phyloP scores from a whole-genome alignment of 2,329 filamentous ascomycete species.

The Aureobasidium mangrovei region DNA sequence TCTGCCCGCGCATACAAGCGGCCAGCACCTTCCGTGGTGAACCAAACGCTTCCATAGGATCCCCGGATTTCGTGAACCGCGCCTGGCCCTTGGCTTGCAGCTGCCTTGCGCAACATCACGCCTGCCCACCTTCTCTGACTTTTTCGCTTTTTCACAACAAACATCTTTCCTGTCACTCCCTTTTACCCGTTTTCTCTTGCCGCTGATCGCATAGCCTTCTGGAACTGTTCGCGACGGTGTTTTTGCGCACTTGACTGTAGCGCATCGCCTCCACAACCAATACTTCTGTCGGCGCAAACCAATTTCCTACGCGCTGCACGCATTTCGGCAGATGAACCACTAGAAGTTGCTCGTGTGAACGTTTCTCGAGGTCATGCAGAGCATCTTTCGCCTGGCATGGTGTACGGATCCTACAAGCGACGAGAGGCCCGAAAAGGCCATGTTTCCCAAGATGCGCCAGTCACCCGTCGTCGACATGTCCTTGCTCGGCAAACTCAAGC shows the following conservation, averaged over 20 bases:
- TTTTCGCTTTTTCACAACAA: background rate
- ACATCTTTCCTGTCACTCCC: conserved; percentile 7
- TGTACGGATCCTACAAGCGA: conserved; percentile 32
- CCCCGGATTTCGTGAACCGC: background rate
- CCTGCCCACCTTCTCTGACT: conserved; percentile 1
- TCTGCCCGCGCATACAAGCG: background rate
- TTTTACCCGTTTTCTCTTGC: background rate
- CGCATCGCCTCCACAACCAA: conserved; percentile 6
- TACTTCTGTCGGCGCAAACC: conserved; percentile 7
- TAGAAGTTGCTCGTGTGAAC: background rate
- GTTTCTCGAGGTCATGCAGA: conserved; percentile 33
- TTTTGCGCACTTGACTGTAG: conserved; percentile 10
- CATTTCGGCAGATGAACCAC: conserved; percentile 1
- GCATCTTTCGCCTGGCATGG: conserved; percentile 44
- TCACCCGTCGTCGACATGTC: conserved; percentile 39
- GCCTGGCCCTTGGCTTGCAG: background rate
- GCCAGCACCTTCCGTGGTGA: conserved; percentile 3
- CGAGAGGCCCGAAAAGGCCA: conserved; percentile 36
- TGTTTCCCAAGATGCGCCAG: conserved; percentile 34
- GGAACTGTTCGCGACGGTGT: background rate
- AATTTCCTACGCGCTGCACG: background rate
- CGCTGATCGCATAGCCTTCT: background rate
- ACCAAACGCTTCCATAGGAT: background rate
- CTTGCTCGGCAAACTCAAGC: conserved; percentile 46
- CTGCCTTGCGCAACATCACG: conserved; percentile 11